Evolutionary conservation across 2,329 filamentous ascomycete genomes (phyloP).

Genomic region (Fusarium pininemorale): DNA sequence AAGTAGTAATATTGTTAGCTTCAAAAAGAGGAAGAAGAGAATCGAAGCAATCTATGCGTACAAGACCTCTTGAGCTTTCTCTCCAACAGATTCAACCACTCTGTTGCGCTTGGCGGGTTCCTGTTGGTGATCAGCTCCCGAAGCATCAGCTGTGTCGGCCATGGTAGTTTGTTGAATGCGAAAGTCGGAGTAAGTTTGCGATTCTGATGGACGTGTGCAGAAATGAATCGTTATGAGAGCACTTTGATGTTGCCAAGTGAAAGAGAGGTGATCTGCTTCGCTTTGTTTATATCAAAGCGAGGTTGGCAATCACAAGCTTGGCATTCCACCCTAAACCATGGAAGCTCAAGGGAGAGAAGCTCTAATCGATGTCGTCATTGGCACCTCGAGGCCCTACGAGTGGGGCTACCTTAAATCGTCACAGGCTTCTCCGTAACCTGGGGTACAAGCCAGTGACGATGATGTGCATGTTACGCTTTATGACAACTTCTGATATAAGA

Average conservation of each 20-base stretch:
- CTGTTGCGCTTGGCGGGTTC: conserved; percentile 41
- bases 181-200: background rate
- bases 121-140: conserved; percentile 31
- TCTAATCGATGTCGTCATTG: conserved; percentile 38
- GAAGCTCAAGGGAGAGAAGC: conserved; percentile 24
- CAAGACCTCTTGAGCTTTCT: conserved; percentile 61
- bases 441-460: background rate
- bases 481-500: conserved; percentile 10
- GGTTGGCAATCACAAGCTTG: conserved; percentile 27
- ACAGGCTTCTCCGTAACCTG: background rate
- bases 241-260: background rate
- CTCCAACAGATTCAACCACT: conserved; percentile 52
- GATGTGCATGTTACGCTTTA: conserved; percentile 21
- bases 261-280: background rate
- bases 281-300: conserved; percentile 11
- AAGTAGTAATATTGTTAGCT: background rate
- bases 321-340: conserved; percentile 25
- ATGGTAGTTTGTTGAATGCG: conserved; percentile 19
- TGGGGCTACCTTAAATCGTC: conserved; percentile 22
- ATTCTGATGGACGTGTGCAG: background rate
- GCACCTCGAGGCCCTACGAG: conserved; percentile 3
- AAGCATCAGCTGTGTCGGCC: conserved; percentile 38
- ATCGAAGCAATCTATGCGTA: conserved; percentile 38
- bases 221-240: background rate
- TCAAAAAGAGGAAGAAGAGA: background rate